Conservation (phyloP, 768 basidiomycete species). For the Lyophyllum shimeji region DNA sequence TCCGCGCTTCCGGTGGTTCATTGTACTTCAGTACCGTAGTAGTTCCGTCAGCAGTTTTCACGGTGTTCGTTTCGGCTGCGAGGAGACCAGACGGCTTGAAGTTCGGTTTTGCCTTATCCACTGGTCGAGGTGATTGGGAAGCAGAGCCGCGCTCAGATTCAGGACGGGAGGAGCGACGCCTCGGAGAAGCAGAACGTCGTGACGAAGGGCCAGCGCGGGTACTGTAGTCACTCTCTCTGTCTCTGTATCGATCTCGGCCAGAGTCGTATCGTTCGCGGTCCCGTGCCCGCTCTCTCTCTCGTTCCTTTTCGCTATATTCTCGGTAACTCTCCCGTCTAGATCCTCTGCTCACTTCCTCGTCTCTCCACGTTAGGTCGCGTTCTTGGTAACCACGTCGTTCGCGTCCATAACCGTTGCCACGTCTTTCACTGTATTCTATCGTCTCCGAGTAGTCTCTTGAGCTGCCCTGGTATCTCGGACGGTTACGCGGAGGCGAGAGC, state of each 20-base stretch:
- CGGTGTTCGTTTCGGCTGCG: conserved; percentile 95
- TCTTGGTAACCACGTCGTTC: conserved; percentile 12
- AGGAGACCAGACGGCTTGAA: conserved; percentile 87
- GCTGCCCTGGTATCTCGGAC: conserved; percentile 18
- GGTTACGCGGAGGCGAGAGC: conserved; percentile 17
- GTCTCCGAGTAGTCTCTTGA: neutral
- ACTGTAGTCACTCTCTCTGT: conserved; percentile 25
- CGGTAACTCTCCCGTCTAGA: conserved; percentile 11
- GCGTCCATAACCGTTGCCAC: conserved; percentile 12
- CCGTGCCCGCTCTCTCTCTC: conserved; percentile 40
- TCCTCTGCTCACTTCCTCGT: conserved; percentile 5
- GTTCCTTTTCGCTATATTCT: conserved; percentile 26
- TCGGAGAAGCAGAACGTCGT: conserved; percentile 67
- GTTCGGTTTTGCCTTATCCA: conserved; percentile 82
- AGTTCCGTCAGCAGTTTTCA: conserved; percentile 71
- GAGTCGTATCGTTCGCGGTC: conserved; percentile 46
- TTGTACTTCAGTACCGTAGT: conserved; percentile 93
- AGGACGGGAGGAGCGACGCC: conserved; percentile 38
- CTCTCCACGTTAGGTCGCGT: conserved; percentile 6
- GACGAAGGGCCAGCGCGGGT: conserved; percentile 23
- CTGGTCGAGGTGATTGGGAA: conserved; percentile 45
- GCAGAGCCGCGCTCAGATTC: conserved; percentile 33
- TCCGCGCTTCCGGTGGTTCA: conserved; percentile 96
- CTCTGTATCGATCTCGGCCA: conserved; percentile 24
- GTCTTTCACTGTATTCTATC: conserved; percentile 10